phyloP scores from a whole-genome alignment of 176 grass and related monocot genomes.

The Dactylis glomerata region DNA sequence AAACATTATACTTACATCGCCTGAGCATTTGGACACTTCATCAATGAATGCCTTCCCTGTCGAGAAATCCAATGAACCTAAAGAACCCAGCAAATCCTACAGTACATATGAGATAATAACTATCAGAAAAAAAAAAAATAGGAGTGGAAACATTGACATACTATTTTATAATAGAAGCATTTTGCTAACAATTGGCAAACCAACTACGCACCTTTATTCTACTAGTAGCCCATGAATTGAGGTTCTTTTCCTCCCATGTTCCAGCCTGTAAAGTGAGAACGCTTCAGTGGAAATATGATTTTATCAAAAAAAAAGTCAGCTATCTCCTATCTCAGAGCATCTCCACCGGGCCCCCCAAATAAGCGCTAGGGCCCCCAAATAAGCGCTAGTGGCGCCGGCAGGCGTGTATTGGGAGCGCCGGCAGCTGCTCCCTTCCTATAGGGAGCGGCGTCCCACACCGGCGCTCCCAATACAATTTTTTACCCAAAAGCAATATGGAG shows the following conservation, averaged over 20 bases:
- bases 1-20: constrained; percentile 66
- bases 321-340: no score
- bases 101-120: background rate
- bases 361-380: no score
- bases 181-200: background rate
- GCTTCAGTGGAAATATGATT: background rate
- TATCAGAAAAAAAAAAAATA: background rate
- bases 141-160: background rate
- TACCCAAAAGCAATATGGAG: no score
- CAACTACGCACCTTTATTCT: constrained; percentile 72
- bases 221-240: constrained; percentile 86
- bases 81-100: constrained; percentile 73
- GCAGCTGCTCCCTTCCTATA: no score
- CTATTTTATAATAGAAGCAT: background rate
- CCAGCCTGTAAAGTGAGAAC: constrained; percentile 66
- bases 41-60: constrained; percentile 80
- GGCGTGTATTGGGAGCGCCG: no score
- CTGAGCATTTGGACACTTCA: constrained; percentile 83
- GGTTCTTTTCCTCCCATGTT: constrained; percentile 98
- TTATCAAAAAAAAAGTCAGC: no score
- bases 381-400: no score
- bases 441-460: no score
- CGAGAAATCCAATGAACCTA: constrained; percentile 67
- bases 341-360: no score
- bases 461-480: no score